Conservation (phyloP, 1,284 basidiomycete genomes). For the Sporisorium iseilematis-ciliati region DNA sequence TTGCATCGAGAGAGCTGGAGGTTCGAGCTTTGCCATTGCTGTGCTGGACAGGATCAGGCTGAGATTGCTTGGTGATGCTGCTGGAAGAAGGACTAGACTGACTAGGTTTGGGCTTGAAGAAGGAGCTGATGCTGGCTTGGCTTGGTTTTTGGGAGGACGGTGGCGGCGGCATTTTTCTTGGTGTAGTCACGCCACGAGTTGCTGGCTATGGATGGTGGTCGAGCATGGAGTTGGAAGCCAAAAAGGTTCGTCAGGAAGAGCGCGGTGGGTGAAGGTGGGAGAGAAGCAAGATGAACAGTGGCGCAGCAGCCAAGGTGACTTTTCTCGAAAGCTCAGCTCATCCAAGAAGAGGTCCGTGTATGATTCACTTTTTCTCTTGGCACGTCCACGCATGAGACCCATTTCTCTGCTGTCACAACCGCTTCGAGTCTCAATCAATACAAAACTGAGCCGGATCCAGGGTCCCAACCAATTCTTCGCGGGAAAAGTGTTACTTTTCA, state of each 20-base stretch:
- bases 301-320: not conserved
- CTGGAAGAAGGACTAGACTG: constrained; percentile 8
- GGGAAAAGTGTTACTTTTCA: constrained; percentile 29
- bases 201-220: not conserved
- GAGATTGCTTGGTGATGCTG: constrained; percentile 36
- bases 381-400: constrained; percentile 23
- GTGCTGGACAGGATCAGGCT: constrained; percentile 17
- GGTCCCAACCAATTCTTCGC: constrained; percentile 22
- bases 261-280: not conserved
- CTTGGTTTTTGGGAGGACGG: constrained; percentile 35
- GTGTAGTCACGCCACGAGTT: not conserved
- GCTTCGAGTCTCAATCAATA: constrained; percentile 25
- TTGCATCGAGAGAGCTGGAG: constrained; percentile 13
- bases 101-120: constrained; percentile 49
- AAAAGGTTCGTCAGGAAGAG: not conserved
- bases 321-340: constrained; percentile 1
- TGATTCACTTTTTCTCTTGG: constrained; percentile 14
- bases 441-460: constrained; percentile 14
- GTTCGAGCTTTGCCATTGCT: constrained; percentile 11
- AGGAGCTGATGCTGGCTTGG: constrained; percentile 52
- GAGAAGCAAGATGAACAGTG: not conserved
- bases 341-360: constrained; percentile 2
- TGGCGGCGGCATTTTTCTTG: constrained; percentile 8
- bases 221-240: not conserved
- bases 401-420: no score